phyloP scores from a whole-genome alignment of 768 basidiomycete species.

The Dentipellis sp. region DNA sequence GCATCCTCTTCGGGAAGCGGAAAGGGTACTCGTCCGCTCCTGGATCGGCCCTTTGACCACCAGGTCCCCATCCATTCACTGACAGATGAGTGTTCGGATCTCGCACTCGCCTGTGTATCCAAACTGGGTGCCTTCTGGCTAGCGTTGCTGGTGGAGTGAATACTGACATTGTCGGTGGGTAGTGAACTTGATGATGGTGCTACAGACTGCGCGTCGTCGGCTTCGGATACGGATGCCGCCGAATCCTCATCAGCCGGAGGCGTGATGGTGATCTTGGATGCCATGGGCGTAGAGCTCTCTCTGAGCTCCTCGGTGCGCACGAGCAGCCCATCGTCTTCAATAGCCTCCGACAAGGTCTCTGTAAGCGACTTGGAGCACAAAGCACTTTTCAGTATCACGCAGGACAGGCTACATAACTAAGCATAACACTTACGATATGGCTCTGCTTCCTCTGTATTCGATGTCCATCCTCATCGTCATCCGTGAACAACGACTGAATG shows the following conservation, averaged over 20 bases:
- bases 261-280: constrained; percentile 8
- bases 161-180: constrained; percentile 3
- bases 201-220: background rate
- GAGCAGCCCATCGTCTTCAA: constrained; percentile 39
- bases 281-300: constrained; percentile 9
- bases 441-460: constrained; percentile 50
- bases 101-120: constrained; percentile 7
- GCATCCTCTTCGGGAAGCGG: constrained; percentile 1
- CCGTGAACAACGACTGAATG: constrained; percentile 53
- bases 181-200: constrained; percentile 1
- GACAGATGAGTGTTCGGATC: constrained; percentile 29
- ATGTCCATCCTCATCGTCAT: constrained; percentile 35
- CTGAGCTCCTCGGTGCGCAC: constrained; percentile 21
- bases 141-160: constrained; percentile 8
- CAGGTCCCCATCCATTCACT: constrained; percentile 76
- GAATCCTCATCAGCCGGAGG: background rate
- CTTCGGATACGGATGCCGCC: background rate
- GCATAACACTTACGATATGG: constrained; percentile 35
- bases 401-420: background rate
- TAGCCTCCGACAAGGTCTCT: constrained; percentile 37
- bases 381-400: background rate
- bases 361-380: constrained; percentile 28
- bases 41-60: constrained; percentile 48
- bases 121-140: constrained; percentile 9
- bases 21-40: constrained; percentile 17